Conservation (phyloP, 495 filamentous ascomycete species). For the Penicillium coffeae region DNA sequence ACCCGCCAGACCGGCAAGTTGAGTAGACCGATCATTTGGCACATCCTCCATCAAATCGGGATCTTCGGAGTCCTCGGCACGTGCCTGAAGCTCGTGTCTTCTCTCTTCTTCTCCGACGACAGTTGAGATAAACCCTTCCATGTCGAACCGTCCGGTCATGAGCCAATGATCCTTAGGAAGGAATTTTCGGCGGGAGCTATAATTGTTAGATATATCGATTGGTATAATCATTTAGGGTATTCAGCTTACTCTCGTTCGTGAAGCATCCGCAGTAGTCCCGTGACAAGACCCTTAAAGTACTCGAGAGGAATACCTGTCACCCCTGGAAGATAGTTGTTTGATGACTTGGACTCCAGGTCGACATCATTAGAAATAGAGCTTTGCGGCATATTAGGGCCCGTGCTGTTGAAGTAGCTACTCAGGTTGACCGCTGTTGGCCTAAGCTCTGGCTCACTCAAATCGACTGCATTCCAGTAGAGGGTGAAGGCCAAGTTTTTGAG, state of each 20-base stretch:
- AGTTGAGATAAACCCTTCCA: conserved; percentile 81
- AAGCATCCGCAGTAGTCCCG: conserved; percentile 78
- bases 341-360: conserved; percentile 35
- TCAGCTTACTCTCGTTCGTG: conserved; percentile 78
- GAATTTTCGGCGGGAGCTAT: conserved; percentile 75
- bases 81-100: conserved; percentile 61
- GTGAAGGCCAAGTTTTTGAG: conserved; percentile 91
- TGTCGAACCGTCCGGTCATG: conserved; percentile 88
- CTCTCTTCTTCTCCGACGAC: conserved; percentile 88
- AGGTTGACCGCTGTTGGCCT: conserved; percentile 46
- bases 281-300: conserved; percentile 75
- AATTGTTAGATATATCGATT: conserved; percentile 5
- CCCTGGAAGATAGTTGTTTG: conserved; percentile 48
- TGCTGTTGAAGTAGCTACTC: conserved; percentile 52
- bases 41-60: conserved; percentile 31
- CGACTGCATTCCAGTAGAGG: conserved; percentile 76
- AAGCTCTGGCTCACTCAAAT: conserved; percentile 55
- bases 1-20: conserved; percentile 42
- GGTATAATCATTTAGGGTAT: background rate
- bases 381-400: conserved; percentile 11
- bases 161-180: conserved; percentile 83
- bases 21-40: conserved; percentile 11
- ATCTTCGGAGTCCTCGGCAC: conserved; percentile 48
- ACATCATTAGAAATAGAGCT: conserved; percentile 23
- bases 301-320: conserved; percentile 70